These are phyloP conservation scores for Stentor coeruleus DNA, from an alignment of 73 alveolate species.

Conservation along the genomic window DNA sequence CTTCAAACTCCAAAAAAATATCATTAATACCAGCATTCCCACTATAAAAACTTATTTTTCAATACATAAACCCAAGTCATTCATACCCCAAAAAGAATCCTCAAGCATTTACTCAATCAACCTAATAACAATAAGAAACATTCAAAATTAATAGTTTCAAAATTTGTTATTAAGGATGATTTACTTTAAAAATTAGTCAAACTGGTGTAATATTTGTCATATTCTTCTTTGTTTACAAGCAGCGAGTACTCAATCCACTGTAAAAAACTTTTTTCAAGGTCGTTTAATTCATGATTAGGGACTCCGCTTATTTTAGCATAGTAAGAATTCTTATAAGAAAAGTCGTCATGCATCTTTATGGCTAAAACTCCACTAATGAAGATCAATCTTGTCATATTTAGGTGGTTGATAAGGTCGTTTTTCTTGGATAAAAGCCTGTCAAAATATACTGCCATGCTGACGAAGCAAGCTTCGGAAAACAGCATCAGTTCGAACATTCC, in stretches of 20 bases:
- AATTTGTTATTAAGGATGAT: too few species aligned
- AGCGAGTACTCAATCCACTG: neutral
- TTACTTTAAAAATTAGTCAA: neutral
- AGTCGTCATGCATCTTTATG: neutral
- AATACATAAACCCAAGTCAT: too few species aligned
- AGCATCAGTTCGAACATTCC: neutral
- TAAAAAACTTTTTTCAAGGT: neutral
- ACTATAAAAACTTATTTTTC: too few species aligned
- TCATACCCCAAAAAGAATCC: too few species aligned
- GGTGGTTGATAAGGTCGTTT: too few species aligned
- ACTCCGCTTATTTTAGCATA: neutral
- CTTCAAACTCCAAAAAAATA: too few species aligned
- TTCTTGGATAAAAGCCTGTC: neutral
- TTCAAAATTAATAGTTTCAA: too few species aligned
- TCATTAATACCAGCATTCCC: too few species aligned
- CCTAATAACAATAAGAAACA: too few species aligned
- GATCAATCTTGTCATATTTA: neutral
- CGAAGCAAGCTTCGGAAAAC: slow-evolving; percentile 16
- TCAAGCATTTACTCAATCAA: too few species aligned
- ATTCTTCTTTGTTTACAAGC: neutral
- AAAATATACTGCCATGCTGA: neutral
- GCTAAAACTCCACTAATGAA: neutral
- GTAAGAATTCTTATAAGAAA: neutral
- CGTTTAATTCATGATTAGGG: neutral
- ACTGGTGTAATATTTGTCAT: neutral